Base-by-base conservation (phyloP, 1,284 basidiomycete species). In the Moesziomyces sp. region DNA sequence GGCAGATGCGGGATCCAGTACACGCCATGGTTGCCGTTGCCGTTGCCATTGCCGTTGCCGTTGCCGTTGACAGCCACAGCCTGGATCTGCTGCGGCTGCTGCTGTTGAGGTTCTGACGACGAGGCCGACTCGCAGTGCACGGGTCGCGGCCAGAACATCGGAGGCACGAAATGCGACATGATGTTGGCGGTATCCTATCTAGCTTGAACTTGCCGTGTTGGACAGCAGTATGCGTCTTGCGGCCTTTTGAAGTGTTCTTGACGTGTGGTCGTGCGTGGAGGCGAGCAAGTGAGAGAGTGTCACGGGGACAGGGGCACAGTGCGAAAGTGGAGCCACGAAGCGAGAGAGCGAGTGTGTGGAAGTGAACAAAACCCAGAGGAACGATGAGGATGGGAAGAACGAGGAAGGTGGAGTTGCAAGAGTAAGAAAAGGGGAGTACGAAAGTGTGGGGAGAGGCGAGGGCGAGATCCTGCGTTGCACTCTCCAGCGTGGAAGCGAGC, bases 1-100 rank as follows among this genome's bases (percentile, higher is more conserved):
- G 77, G 74, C n/a, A 81, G 55, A 56, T 79, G 79, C 16, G 78
- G 76, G 45, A 77, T 71, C 58, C 73, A 72, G 59, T 66, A 76
- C 46, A 72, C 56, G 47, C 74, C 63, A 21, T 55, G 64, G 24
- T 67, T 46, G 3, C 61, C 66, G 33, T 55, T 66, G 26, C 61
- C 61, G 30, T 60, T 57, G 42, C 58, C 55, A 4, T 33, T 33
- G 30, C 30, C 30, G 9, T 30, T 30, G 38, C 38, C 63, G 19
- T 59, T 48, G 16, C 52, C 58, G 19, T 53, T 23, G 6, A 48
- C 43, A 11, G 61, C 35, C 11, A 52, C 47, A 18, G 60, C 47
- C 42, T 63, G 50, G 0, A 23, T 9, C 40, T 53, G 59, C 47
- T 55, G 42, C 38, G 38, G 44, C 54, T 61, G 52, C 50, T 61